These are phyloP conservation scores for Rubia tinctorum DNA, from an alignment of 305 asterid species.

Conservation along the genomic window DNA sequence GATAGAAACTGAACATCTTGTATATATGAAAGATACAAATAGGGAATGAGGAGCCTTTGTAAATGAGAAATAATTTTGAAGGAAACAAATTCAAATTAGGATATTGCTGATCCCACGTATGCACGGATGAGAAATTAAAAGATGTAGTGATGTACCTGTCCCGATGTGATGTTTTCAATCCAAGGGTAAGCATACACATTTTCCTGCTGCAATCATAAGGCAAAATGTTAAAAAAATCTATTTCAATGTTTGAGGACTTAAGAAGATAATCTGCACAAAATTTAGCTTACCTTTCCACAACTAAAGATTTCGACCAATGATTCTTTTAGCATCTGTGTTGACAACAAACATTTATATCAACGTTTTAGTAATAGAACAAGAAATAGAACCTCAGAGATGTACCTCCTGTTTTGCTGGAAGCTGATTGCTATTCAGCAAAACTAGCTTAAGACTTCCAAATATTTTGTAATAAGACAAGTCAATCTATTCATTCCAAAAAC, in stretches of 20 bases:
- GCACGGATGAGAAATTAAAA: not conserved
- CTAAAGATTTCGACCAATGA: conserved; percentile 67
- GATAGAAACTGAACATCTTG: not conserved
- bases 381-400: too few relatives aligned
- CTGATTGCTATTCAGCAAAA: conserved; percentile 50
- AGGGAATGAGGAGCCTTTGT: not conserved
- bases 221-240: conserved; percentile 19
- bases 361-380: conserved; percentile 21
- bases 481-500: conserved; percentile 42
- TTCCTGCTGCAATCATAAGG: conserved; percentile 36
- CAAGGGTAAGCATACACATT: conserved; percentile 36
- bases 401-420: conserved; percentile 76
- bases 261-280: not conserved
- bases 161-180: conserved; percentile 36
- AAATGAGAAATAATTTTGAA: too few relatives aligned
- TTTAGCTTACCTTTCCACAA: conserved; percentile 50
- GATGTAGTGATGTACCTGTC: conserved; percentile 54
- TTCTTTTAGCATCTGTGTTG: conserved; percentile 55
- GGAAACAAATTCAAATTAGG: not conserved
- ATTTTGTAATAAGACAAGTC: conserved; percentile 69
- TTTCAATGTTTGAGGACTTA: not conserved
- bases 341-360: conserved; percentile 14
- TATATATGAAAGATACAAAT: not conserved
- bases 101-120: too few relatives aligned
- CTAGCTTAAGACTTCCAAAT: conserved; percentile 78